Percentiles rank a stretch among this genome's conserved stretches.
Conservation (phyloP, 768 basidiomycete genomes). For the Trametes elegans region DNA sequence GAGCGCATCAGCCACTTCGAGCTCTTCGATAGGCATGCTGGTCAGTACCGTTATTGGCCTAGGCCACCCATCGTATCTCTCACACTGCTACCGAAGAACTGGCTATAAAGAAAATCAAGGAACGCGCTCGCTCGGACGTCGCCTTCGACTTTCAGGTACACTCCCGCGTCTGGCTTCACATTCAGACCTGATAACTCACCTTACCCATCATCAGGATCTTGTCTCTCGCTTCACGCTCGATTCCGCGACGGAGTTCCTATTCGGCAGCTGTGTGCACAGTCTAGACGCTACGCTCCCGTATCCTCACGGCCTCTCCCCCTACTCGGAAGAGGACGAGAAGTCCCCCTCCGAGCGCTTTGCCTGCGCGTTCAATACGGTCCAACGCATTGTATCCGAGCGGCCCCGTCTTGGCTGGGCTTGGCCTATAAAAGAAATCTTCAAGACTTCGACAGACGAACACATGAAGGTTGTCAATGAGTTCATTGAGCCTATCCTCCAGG, state of each 20-base stretch:
- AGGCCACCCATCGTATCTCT: neutral
- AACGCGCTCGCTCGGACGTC: conserved; percentile 33
- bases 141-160: conserved; percentile 42
- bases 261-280: conserved; percentile 41
- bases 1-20: conserved; percentile 61
- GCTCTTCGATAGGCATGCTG: conserved; percentile 55
- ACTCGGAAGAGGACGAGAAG: neutral
- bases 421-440: conserved; percentile 46
- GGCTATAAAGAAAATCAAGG: conserved; percentile 31
- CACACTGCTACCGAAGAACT: neutral
- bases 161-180: conserved; percentile 28
- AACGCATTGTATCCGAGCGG: conserved; percentile 32
- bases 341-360: conserved; percentile 32
- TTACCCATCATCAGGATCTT: conserved; percentile 31
- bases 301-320: conserved; percentile 26
- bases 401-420: conserved; percentile 40
- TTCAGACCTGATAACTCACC: neutral
- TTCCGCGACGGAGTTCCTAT: conserved; percentile 55
- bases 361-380: conserved; percentile 39
- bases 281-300: conserved; percentile 37
- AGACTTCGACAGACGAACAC: conserved; percentile 36
- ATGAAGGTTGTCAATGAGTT: conserved; percentile 43
- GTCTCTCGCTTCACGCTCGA: conserved; percentile 50
- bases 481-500: conserved; percentile 47
- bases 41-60: conserved; percentile 24